Percentiles rank a stretch among this genome's conserved stretches.
These are phyloP conservation scores for Schoenoplectus tabernaemontani DNA, from an alignment of 202 grass and related monocot genomes.

Conservation along the genomic window DNA sequence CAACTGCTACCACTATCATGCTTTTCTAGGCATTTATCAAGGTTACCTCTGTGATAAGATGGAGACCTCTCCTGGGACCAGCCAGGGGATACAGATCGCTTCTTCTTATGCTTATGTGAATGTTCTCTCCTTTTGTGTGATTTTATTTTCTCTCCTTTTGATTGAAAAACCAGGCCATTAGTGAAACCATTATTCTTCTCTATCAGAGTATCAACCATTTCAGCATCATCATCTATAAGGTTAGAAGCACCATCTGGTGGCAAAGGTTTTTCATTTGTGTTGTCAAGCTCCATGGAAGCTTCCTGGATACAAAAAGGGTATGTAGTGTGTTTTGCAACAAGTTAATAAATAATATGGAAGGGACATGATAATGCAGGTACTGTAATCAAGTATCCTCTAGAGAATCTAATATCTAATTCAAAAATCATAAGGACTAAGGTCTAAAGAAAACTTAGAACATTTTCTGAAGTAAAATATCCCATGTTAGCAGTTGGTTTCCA, in stretches of 20 bases:
- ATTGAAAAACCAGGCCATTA: neutral
- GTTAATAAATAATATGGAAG: neutral
- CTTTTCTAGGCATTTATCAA: neutral
- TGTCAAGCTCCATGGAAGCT: neutral
- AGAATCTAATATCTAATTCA: neutral
- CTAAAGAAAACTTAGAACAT: neutral
- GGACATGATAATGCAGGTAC: neutral
- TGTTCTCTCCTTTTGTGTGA: slow-evolving; percentile 18
- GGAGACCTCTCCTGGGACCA: slow-evolving; percentile 21
- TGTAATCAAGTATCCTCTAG: neutral
- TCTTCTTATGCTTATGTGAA: slow-evolving; percentile 19
- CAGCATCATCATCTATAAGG: neutral
- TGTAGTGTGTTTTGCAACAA: neutral
- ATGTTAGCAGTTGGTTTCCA: neutral
- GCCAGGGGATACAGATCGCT: slow-evolving; percentile 14
- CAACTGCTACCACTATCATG: neutral
- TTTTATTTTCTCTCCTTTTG: slow-evolving; percentile 24
- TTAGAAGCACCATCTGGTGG: neutral
- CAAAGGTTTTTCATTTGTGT: neutral
- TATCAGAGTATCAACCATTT: slow-evolving; percentile 3
- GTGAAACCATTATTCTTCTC: neutral
- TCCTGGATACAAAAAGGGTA: neutral
- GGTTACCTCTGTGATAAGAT: neutral
- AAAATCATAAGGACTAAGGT: neutral
- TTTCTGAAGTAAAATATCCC: neutral